Evolutionary conservation across 139 green algal species (phyloP), one percentile per base, ranked within the genome.

Genomic region (Chlamydomonas applanata): DNA sequence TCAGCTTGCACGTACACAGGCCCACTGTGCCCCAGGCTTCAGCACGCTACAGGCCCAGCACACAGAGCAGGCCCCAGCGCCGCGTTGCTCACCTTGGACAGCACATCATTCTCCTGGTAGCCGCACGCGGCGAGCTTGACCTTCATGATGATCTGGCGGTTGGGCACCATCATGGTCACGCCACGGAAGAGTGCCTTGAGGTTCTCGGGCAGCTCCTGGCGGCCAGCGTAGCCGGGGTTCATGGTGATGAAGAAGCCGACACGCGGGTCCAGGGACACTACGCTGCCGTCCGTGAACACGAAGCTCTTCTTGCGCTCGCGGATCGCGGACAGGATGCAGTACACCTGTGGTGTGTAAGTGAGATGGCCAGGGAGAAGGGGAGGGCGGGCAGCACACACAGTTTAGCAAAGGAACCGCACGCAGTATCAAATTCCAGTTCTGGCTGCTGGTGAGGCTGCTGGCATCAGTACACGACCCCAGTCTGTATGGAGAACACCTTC

Each of bases 171-270:
- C 95, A 98, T 98, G 35, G 92, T 98, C 20, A 98, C 94, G 24
- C 94, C 94, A 32, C 95, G 85, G 88, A 98, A 98, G 29, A 98
- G 87, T 2, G 91, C 92, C 87, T 98, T 98, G n/a, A 98, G 82
- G 87, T 98, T 98, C 83, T 98, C 95, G 2, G 95, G 95, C 81
- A 98, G 82, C 91, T 98, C 95, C 83, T 97, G 92, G 20, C 94
- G 87, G 0, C 95, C 95, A 25, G 93, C 85, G 62, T 92, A 90
- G n/a, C 91, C 93, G 29, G 93, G 94, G 84, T 97, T 97, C 95
- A 98, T 98, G 54, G 95, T 98, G 83, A 98, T 98, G 86, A 98
- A 98, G 91, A 94, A 97, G 49, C 94, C 94, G 3, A 97, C 94
- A 24, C 93, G 87, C 3, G 90, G 79, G 77, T 98, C 93, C 49